Evolutionary conservation across 805 yeast genomes (phyloP), one percentile per base, ranked within the genome.

Genomic region (Kodamaea nitidulidarum): DNA sequence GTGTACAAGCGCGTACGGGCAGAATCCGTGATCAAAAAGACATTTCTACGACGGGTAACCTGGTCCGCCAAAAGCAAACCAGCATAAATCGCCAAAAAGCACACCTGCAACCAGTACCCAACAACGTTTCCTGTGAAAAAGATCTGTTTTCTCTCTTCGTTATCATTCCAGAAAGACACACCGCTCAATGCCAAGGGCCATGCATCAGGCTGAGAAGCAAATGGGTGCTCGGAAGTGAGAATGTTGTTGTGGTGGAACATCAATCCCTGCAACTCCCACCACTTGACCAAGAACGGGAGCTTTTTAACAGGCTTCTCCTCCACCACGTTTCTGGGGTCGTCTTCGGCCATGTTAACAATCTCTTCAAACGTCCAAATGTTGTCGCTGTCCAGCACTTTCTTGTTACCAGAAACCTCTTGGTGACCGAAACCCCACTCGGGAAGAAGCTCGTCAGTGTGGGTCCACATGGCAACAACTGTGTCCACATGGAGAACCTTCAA

Each of bases 361-460:
- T 71, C 65, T 45, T 88, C 95, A 46, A 90, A 67, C 33, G 56
- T 55, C 98, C 98, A 93, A 15, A 72, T 63, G 56, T 85, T 87
- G 38, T 78, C 76, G 10, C 69, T 49, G 35, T 84, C 95, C 26
- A 60, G 75, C 15, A 82, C 58, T 58, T 87, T 83, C 61, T 93
- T 93, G 70, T 85, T 87, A 57, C 98, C 98, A 58, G 93, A 88
- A 43, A 93, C 88, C 66, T 93, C 99, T 58, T 83, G 88, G 59
- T 93, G 98, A 38, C 69, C 66, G 58, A 80, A 85, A 1, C 84
- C 98, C 99, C 99, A 93, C 11, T 87, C 97, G 14, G 99, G 98
- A 43, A 93, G 76, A 31, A 78, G 58, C 42, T 75, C 80, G 54
- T 86, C 95, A 51, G 81, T 74, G 54, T 87, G 95, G 4, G 96